Evolutionary conservation across 352 stramenopile genomes (phyloP), one percentile per base, ranked within the genome.

Genomic region (Pythium folliculosum): DNA sequence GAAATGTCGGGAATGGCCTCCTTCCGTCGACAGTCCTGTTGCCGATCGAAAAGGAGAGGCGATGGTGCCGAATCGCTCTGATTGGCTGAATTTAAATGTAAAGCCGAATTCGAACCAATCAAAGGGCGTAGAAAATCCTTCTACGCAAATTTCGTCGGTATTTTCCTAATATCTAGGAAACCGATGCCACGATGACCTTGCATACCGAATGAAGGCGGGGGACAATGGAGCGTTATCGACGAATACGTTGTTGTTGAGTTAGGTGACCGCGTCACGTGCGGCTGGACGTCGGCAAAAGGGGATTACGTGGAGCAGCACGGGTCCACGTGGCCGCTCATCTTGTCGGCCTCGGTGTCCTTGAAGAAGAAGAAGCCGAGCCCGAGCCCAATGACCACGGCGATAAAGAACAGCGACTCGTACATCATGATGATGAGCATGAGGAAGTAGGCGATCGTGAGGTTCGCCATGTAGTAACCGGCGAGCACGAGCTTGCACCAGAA

Each of bases 381-480:
- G 9, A 63, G 57, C 44, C 52, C 52, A 32, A 59, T 32, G 6
- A 59, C n/a, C 1, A 91, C 83, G 9, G 84, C 84, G 38, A 92
- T 55, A 67, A 95, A 95, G 60, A 95, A 77, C n/a, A 88, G 66
- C 19, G 78, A 86, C 75, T 95, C 86, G 73, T 89, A 95, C 65
- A 85, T 89, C 86, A 95, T 95, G 58, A 92, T 85, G 48, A 95
- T 56, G n/a, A 95, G 73, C 86, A 95, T 95, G 71, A 91, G 65
- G 48, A 84, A 89, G 77, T 95, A 95, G 45, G 81, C 86, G 65
- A 93, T 72, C 58, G 80, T 77, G 65, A 95, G 67, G 54, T 89
- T 79, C 21, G 80, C 65, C 83, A 93, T 95, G 80, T 95, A 95
- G 57, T 92, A 77, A 10, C 43, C 55, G 7, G 82, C 77, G 32